Percentiles rank a stretch among this genome's conserved stretches.
phyloP scores from a whole-genome alignment of 2,329 filamentous ascomycete genomes.

The Penicillium sp. region DNA sequence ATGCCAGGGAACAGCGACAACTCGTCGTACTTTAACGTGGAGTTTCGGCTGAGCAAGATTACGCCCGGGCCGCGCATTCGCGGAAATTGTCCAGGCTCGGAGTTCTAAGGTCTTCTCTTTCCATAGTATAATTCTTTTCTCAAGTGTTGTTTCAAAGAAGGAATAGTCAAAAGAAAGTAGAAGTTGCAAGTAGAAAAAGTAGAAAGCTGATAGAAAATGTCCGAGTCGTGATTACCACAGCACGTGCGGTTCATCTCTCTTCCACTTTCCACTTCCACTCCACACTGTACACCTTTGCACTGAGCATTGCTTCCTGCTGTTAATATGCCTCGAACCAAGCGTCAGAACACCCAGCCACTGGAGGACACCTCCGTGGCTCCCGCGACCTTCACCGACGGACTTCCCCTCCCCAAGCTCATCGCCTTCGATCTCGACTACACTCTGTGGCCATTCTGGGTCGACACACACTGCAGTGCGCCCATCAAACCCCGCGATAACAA shows the following conservation, averaged over 20 bases:
- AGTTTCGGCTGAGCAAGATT: not conserved
- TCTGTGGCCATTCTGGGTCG: conserved; percentile 98
- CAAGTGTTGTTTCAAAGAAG: too few species aligned
- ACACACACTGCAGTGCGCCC: conserved; percentile 79
- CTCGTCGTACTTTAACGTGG: not conserved
- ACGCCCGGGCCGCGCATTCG: not conserved
- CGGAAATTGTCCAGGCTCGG: not conserved
- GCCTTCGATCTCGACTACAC: conserved; percentile 98
- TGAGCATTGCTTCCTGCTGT: not conserved
- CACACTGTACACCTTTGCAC: not conserved
- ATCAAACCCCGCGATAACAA: conserved; percentile 58
- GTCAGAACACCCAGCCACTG: conserved; percentile 32
- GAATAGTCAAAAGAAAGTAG: too few species aligned
- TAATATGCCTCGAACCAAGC: conserved; percentile 33
- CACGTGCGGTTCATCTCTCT: not conserved
- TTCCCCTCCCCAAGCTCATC: conserved; percentile 73
- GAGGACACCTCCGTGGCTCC: conserved; percentile 42
- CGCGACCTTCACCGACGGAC: conserved; percentile 57
- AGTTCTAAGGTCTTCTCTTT: not conserved
- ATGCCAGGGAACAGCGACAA: not conserved
- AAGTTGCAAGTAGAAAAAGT: too few species aligned
- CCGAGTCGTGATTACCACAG: too few species aligned
- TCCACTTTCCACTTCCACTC: not conserved
- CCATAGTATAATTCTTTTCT: not conserved
- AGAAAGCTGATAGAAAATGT: too few species aligned